Evolutionary conservation across 169 alveolate genomes (phyloP).

Genomic region (Miamiensis avidus): DNA sequence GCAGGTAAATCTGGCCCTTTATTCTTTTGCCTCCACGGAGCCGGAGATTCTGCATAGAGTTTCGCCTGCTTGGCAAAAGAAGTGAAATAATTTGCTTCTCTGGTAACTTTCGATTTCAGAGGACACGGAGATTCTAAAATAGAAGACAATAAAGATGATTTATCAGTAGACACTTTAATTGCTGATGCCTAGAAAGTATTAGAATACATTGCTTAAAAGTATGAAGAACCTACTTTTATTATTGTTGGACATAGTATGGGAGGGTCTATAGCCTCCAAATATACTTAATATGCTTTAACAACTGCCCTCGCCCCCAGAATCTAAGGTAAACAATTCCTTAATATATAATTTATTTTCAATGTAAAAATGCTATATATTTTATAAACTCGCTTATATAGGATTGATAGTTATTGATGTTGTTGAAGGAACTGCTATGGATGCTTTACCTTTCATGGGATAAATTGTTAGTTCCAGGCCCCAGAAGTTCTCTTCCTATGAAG

Average conservation of each 20-base stretch:
- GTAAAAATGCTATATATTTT: slow-evolving; percentile 37
- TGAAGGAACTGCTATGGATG: slow-evolving; percentile 92
- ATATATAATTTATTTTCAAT: too few species aligned
- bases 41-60: slow-evolving; percentile 85
- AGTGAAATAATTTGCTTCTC: slow-evolving; percentile 51
- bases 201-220: slow-evolving; percentile 51
- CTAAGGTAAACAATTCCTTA: slow-evolving; percentile 11
- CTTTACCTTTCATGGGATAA: slow-evolving; percentile 89
- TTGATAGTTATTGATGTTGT: slow-evolving; percentile 87
- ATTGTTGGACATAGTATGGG: slow-evolving; percentile 88
- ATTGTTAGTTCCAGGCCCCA: slow-evolving; percentile 83
- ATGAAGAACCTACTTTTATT: slow-evolving; percentile 58
- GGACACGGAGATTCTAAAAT: slow-evolving; percentile 79
- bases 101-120: slow-evolving; percentile 80
- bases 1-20: slow-evolving; percentile 80
- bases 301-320: slow-evolving; percentile 14
- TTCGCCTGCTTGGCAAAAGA: slow-evolving; percentile 75
- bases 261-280: slow-evolving; percentile 81
- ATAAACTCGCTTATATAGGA: slow-evolving; percentile 57
- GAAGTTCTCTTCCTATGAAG: slow-evolving; percentile 73
- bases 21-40: slow-evolving; percentile 85
- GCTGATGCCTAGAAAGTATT: slow-evolving; percentile 68
- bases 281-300: slow-evolving; percentile 47
- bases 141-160: slow-evolving; percentile 52
- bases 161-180: slow-evolving; percentile 56